Evolutionary conservation across 305 asterid genomes (phyloP).

Genomic region (Solanum aculeatissimum): DNA sequence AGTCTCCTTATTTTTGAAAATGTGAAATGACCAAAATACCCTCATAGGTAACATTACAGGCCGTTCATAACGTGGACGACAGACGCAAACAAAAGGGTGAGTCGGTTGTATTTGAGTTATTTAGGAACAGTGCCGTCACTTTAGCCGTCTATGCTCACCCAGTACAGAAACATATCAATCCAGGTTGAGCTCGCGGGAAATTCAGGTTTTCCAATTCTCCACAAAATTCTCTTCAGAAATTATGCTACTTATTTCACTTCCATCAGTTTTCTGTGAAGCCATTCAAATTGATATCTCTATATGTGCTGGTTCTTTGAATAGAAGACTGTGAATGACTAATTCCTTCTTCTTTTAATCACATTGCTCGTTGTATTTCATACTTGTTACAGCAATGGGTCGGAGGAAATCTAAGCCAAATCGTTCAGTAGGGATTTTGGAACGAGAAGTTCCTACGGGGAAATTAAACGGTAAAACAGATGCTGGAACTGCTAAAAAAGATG

Average conservation of each 20-base stretch:
- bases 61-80: not conserved
- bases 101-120: not conserved
- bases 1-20: not conserved
- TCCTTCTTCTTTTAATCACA: not conserved
- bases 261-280: not conserved
- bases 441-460: constrained; percentile 19
- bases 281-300: not conserved
- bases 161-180: not conserved
- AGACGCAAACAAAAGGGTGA: not conserved
- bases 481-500: constrained; percentile 11
- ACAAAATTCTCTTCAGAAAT: not conserved
- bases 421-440: constrained; percentile 35
- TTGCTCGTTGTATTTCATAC: not conserved
- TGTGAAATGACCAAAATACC: not conserved
- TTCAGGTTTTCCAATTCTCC: not conserved
- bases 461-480: constrained; percentile 8
- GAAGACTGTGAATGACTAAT: not conserved
- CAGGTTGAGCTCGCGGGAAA: not conserved
- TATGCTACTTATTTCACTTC: not conserved
- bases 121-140: not conserved
- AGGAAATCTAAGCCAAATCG: constrained; percentile 74
- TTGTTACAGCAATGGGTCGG: constrained; percentile 51
- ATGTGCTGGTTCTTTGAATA: not conserved
- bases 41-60: too few relatives aligned
- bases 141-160: not conserved